Evolutionary conservation across 2,329 filamentous ascomycete species (phyloP).

Genomic region (Elsinoe perseae): DNA sequence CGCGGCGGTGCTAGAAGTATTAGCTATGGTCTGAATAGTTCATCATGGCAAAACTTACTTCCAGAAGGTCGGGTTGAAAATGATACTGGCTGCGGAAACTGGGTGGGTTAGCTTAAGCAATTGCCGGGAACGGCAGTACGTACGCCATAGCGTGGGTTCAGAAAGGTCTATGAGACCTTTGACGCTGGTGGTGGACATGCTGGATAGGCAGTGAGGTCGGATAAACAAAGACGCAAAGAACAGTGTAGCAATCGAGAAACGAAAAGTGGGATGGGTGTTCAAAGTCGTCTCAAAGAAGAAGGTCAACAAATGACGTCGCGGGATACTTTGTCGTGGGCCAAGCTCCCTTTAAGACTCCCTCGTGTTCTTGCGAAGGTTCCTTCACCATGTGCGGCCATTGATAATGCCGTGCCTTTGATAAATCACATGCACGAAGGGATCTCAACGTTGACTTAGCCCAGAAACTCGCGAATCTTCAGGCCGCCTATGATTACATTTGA

Average conservation of each 20-base stretch:
- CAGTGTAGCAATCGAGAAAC: neutral
- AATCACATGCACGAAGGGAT: neutral
- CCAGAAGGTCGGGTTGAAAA: constrained; percentile 99
- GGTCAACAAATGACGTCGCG: constrained; percentile 14
- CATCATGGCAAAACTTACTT: constrained; percentile 58
- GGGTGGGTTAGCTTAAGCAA: constrained; percentile 21
- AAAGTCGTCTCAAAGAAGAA: constrained; percentile 1
- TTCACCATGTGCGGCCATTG: neutral
- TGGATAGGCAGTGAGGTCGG: neutral
- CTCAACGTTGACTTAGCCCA: neutral
- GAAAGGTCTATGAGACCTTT: constrained; percentile 34
- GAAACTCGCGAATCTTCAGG: constrained; percentile 11
- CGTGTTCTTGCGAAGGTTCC: neutral
- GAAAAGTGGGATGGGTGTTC: constrained; percentile 6
- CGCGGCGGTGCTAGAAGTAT: constrained; percentile 60
- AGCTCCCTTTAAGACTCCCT: constrained; percentile 5
- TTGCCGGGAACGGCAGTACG: constrained; percentile 22
- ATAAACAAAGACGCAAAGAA: neutral
- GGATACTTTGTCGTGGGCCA: constrained; percentile 3
- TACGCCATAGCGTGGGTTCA: constrained; percentile 43
- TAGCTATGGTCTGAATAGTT: neutral
- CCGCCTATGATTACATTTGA: constrained; percentile 13
- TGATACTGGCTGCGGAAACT: constrained; percentile 77
- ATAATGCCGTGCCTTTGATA: neutral
- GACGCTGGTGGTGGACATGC: constrained; percentile 18